These are phyloP conservation scores for Neofusicoccum ribis DNA, from an alignment of 2,329 filamentous ascomycete species.

Conservation along the genomic window DNA sequence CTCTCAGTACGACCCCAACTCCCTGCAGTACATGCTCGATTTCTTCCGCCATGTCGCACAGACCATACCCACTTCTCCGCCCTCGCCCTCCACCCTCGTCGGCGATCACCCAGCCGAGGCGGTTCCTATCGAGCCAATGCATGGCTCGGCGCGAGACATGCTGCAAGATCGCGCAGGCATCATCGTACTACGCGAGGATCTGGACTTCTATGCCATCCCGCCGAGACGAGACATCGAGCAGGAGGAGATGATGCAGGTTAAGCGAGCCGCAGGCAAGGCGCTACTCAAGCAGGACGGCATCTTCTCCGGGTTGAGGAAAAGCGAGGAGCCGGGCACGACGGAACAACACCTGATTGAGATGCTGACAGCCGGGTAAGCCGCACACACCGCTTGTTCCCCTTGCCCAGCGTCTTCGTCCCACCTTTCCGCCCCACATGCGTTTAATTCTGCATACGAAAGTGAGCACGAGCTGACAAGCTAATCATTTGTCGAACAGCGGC, in stretches of 20 bases:
- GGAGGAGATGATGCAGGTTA: conserved; percentile 91
- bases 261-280: conserved; percentile 85
- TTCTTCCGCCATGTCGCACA: conserved; percentile 97
- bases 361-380: conserved; percentile 89
- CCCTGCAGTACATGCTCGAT: conserved; percentile 97
- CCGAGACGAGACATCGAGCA: conserved; percentile 81
- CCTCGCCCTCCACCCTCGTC: conserved; percentile 57
- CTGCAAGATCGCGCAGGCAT: conserved; percentile 88
- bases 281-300: conserved; percentile 89
- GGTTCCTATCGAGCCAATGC: conserved; percentile 71
- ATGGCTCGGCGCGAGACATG: conserved; percentile 71
- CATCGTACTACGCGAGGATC: conserved; percentile 91
- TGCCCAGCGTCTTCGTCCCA: background rate
- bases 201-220: conserved; percentile 97
- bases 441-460: background rate
- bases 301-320: conserved; percentile 91
- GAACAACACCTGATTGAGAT: conserved; percentile 99
- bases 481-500: conserved; percentile 58
- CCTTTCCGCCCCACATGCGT: conserved; percentile 6
- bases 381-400: background rate
- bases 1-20: conserved; percentile 89
- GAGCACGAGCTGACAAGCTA: conserved; percentile 22
- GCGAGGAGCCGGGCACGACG: conserved; percentile 92
- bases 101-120: conserved; percentile 48
- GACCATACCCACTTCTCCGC: conserved; percentile 78